Evolutionary conservation across 2,329 filamentous ascomycete species (phyloP).

Genomic region (Ilyonectria sp.): DNA sequence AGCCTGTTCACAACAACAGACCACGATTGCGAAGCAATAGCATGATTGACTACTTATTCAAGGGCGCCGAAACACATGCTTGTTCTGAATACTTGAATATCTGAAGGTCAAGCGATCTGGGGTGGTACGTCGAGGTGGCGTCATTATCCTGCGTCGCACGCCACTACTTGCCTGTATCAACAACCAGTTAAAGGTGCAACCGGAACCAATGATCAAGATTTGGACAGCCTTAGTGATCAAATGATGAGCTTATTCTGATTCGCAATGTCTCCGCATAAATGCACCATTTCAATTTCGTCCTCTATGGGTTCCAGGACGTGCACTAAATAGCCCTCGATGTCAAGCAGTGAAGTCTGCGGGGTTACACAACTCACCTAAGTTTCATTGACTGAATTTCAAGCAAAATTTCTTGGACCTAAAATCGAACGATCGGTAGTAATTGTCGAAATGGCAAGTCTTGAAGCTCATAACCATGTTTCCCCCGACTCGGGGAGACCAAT

Average conservation of each 20-base stretch:
- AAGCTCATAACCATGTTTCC: constrained; percentile 63
- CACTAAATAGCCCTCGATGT: neutral
- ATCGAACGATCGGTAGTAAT: neutral
- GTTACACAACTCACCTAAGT: neutral
- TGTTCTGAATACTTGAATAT: neutral
- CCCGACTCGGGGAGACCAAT: constrained; percentile 64
- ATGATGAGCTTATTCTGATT: constrained; percentile 12
- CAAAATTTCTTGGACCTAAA: neutral
- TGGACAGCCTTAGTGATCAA: neutral
- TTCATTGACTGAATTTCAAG: neutral
- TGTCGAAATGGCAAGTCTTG: constrained; percentile 50
- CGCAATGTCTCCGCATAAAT: constrained; percentile 17
- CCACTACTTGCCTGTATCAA: constrained; percentile 11
- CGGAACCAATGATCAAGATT: neutral
- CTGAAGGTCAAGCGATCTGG: neutral
- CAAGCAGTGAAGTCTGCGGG: neutral
- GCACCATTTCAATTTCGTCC: constrained; percentile 1
- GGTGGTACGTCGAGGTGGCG: neutral
- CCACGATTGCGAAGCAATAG: too few relatives aligned
- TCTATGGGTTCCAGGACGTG: neutral
- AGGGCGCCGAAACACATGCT: neutral
- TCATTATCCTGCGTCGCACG: constrained; percentile 18
- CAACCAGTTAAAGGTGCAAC: neutral
- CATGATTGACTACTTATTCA: neutral
- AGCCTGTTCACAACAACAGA: too few relatives aligned